Base-by-base conservation (phyloP, 2,329 filamentous ascomycete genomes). In the Pseudodiploospora longispora region DNA sequence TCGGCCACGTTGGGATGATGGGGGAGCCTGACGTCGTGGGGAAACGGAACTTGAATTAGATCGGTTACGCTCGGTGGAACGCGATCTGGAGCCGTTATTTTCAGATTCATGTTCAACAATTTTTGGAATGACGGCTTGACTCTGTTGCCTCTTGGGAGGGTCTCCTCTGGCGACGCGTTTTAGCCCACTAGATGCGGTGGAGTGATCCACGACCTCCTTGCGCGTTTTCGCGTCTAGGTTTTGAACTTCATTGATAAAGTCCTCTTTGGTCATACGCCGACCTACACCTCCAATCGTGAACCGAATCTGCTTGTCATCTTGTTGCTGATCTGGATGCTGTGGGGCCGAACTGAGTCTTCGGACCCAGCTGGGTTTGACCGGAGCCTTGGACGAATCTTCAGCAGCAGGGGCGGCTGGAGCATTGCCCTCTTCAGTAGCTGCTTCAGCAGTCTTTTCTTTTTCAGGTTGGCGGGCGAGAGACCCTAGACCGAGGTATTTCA, bases 271-370 rank as follows among this genome's bases (percentile, higher is more conserved):
- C 78, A 93, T 83, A 39, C 86, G 78, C 49, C 75, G 72, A 5
- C 84, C 84, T n/a, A 81, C 77, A 31, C 82, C 80, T 37, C 76
- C 79, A 50, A 91, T 85, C 1, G 82, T 89, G 63, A 90, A 91
- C 10, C 86, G 78, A 44, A 91, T 81, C 44, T 80, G 72, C 10
- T 77, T 74, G 52, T 90, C 85, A 46, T 90, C 85, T 3, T 76
- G 72, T 2, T 75, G 74, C n/a, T 74, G 67, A 4, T 67, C 57
- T 19, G 19, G 19, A 19, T 19, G 19, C 9, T 68, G 64, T 5
- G 63, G 60, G 4, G 58, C 64, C 8, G 61, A 59, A 42, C 60
- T 69, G 63, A 70, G 75, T 52, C 49, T 63, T 47, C 52, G 58
- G n/a, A 62, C 52, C 80, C 78, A 82, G 62, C 73, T 57, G 53